These are phyloP conservation scores for Globisporangium middletonii DNA, from an alignment of 352 stramenopile species.

Conservation along the genomic window DNA sequence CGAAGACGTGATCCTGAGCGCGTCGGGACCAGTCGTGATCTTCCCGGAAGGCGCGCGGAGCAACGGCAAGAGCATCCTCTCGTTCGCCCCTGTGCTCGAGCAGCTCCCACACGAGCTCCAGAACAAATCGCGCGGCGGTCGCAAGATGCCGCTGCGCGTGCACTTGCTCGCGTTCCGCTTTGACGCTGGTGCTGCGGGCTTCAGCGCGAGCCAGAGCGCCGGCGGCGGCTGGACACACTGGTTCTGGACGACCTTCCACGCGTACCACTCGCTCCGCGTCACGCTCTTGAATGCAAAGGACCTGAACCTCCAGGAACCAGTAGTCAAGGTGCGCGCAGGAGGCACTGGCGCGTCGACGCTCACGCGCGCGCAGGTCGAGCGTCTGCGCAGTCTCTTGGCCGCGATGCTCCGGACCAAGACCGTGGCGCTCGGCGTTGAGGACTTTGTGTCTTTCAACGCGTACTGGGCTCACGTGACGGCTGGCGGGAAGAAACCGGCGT, in stretches of 20 bases:
- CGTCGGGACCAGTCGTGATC: slow-evolving; percentile 60
- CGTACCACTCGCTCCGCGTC: slow-evolving; percentile 61
- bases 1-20: slow-evolving; percentile 52
- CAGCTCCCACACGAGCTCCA: slow-evolving; percentile 30
- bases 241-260: slow-evolving; percentile 59
- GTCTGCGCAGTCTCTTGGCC: slow-evolving; percentile 52
- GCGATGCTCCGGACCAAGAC: slow-evolving; percentile 78
- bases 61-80: slow-evolving; percentile 74
- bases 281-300: slow-evolving; percentile 59
- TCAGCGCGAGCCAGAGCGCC: slow-evolving; percentile 66
- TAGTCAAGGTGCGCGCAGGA: slow-evolving; percentile 17
- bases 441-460: slow-evolving; percentile 78
- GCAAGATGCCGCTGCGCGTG: slow-evolving; percentile 29
- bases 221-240: slow-evolving; percentile 52
- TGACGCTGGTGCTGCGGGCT: slow-evolving; percentile 40
- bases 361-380: slow-evolving; percentile 49
- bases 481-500: slow-evolving; percentile 55
- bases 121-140: slow-evolving; percentile 12
- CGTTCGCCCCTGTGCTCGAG: slow-evolving; percentile 66
- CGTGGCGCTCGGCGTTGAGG: slow-evolving; percentile 54
- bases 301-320: slow-evolving; percentile 44
- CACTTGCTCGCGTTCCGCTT: slow-evolving; percentile 78
- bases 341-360: slow-evolving; percentile 26
- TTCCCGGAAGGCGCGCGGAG: slow-evolving; percentile 73
- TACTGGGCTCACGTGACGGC: slow-evolving; percentile 80